Evolutionary conservation across 768 basidiomycete genomes (phyloP).

Genomic region (Dioszegia crocea): DNA sequence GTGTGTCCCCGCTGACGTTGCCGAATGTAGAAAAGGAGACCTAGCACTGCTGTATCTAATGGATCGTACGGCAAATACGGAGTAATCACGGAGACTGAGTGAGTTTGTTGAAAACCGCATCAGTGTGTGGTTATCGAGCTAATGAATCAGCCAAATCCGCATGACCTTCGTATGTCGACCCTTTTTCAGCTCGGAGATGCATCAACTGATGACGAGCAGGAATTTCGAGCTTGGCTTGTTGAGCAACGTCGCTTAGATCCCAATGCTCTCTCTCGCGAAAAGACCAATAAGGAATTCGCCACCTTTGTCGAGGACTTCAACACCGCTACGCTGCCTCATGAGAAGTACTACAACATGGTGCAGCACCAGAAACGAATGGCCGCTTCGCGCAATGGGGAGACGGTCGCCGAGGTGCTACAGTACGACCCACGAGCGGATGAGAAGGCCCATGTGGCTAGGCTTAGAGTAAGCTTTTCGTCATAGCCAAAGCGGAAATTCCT

Average conservation of each 20-base stretch:
- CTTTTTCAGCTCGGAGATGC: too few relatives aligned
- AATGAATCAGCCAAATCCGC: neutral
- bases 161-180: neutral
- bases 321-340: slow-evolving; percentile 75
- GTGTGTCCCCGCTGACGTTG: neutral
- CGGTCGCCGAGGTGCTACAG: slow-evolving; percentile 30
- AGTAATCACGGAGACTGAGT: slow-evolving; percentile 72
- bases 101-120: neutral
- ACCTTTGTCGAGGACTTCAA: slow-evolving; percentile 58
- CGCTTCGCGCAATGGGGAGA: slow-evolving; percentile 77
- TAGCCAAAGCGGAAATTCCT: neutral
- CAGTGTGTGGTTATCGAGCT: neutral
- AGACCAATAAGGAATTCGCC: slow-evolving; percentile 77
- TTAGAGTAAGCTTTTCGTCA: slow-evolving; percentile 59
- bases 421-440: slow-evolving; percentile 85
- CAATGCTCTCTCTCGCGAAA: slow-evolving; percentile 79
- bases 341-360: slow-evolving; percentile 91
- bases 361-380: slow-evolving; percentile 79
- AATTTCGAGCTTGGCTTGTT: slow-evolving; percentile 88
- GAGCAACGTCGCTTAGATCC: slow-evolving; percentile 90
- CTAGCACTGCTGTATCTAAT: slow-evolving; percentile 57
- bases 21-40: slow-evolving; percentile 53
- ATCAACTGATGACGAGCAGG: slow-evolving; percentile 48
- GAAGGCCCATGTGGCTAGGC: slow-evolving; percentile 65
- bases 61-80: slow-evolving; percentile 89